Evolutionary conservation across 257 asterid species (phyloP).

Genomic region (Solanum clarkiae): DNA sequence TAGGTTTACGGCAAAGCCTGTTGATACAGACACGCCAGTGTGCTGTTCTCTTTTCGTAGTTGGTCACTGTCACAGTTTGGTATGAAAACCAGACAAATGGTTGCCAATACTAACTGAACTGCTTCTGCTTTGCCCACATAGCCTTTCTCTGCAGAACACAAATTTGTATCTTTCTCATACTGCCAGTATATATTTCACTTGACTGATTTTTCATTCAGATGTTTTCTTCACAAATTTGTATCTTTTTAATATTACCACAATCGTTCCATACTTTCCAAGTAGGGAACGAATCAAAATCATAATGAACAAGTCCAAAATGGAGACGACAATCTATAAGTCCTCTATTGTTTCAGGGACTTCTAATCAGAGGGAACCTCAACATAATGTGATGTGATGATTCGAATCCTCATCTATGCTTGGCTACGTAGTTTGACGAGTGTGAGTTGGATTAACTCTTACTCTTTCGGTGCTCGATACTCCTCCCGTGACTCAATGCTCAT

Average conservation of each 20-base stretch:
- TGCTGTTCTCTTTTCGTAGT: not conserved
- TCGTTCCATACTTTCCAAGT: conserved; percentile 91
- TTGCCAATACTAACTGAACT: not conserved
- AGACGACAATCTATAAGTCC: too few relatives aligned
- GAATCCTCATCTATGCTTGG: too few relatives aligned
- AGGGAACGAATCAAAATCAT: not conserved
- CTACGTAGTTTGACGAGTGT: too few relatives aligned
- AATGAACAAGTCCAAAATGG: too few relatives aligned
- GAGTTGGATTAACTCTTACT: too few relatives aligned
- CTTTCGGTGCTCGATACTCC: too few relatives aligned
- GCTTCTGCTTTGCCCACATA: not conserved
- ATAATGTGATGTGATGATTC: too few relatives aligned
- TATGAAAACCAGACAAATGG: too few relatives aligned
- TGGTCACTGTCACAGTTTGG: not conserved
- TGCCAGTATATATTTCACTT: not conserved
- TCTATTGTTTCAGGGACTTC: too few relatives aligned
- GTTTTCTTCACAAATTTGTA: not conserved
- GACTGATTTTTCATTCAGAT: conserved; percentile 9
- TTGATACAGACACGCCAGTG: not conserved
- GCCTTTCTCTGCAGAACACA: not conserved
- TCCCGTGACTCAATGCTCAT: too few relatives aligned
- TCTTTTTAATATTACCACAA: conserved; percentile 10
- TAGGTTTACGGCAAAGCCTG: too few relatives aligned
- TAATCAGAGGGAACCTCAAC: too few relatives aligned
- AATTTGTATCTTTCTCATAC: not conserved